Evolutionary conservation across 2,329 filamentous ascomycete genomes (phyloP).

Genomic region (Colletotrichum spinosum): DNA sequence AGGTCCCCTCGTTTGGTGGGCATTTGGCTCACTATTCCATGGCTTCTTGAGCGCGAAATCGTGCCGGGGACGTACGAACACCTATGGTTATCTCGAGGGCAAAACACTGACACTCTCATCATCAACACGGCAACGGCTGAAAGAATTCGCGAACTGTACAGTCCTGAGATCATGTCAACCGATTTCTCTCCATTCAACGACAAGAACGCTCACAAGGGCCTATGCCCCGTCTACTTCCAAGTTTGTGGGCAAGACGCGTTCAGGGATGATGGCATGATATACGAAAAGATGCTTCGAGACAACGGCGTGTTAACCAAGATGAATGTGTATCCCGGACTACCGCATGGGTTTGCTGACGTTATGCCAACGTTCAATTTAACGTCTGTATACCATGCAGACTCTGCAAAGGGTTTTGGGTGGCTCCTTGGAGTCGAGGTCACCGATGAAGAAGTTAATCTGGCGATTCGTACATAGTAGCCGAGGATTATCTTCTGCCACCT

Average conservation of each 20-base stretch:
- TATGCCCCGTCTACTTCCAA: conserved; percentile 60
- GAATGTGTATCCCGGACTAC: conserved; percentile 24
- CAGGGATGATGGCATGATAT: conserved; percentile 60
- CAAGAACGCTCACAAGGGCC: conserved; percentile 43
- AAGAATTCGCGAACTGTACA: conserved; percentile 45
- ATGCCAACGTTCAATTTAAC: not conserved
- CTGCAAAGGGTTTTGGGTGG: conserved; percentile 21
- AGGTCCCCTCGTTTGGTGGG: conserved; percentile 10
- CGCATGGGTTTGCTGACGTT: conserved; percentile 29
- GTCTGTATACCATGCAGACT: not conserved
- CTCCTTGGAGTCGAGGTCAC: conserved; percentile 6
- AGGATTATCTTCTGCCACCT: not conserved
- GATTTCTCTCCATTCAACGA: conserved; percentile 48
- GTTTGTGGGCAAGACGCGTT: conserved; percentile 60
- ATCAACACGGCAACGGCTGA: conserved; percentile 44
- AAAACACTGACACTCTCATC: conserved; percentile 53
- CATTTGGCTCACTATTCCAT: conserved; percentile 23
- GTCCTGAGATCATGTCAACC: conserved; percentile 43
- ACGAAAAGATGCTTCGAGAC: conserved; percentile 47
- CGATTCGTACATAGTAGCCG: not conserved
- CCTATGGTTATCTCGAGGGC: conserved; percentile 51
- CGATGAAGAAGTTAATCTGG: not conserved
- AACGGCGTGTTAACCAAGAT: conserved; percentile 21
- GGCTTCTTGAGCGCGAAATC: conserved; percentile 16
- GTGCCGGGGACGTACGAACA: conserved; percentile 50